Percentiles rank a stretch among this genome's conserved stretches.
Conservation (phyloP, 208 protist species). For the Naegleria fowleri region DNA sequence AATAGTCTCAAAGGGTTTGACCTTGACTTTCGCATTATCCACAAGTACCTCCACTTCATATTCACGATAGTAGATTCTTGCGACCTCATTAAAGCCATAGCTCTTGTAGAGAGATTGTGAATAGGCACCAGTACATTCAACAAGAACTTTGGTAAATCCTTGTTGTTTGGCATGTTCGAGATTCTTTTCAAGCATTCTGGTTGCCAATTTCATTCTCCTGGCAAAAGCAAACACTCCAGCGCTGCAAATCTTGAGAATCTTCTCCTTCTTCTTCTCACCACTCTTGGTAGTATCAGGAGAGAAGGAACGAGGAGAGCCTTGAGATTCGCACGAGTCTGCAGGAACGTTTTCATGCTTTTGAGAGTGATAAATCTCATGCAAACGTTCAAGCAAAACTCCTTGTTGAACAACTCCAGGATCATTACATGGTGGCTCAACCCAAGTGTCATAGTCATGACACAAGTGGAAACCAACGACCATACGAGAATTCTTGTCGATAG, state of each 20-base stretch:
- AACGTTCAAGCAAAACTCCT: background rate
- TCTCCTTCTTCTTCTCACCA: background rate
- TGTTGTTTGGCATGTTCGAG: background rate
- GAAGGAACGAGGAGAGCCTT: background rate
- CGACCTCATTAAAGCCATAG: background rate
- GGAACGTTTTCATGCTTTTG: background rate
- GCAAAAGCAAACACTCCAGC: background rate
- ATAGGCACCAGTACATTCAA: background rate
- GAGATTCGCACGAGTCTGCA: background rate
- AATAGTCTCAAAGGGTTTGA: background rate
- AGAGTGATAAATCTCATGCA: background rate
- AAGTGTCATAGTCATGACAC: background rate
- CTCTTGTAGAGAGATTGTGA: background rate
- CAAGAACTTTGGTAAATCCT: background rate
- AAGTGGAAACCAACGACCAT: conserved; percentile 7
- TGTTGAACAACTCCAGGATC: background rate
- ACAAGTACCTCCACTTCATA: background rate
- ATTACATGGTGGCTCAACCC: background rate
- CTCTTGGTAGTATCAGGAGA: background rate
- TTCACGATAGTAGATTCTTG: background rate
- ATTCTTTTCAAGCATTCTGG: background rate
- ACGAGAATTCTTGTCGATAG: background rate
- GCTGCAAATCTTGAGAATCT: background rate
- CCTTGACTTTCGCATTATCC: background rate
- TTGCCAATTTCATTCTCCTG: background rate